phyloP scores from a whole-genome alignment of 208 protist genomes.

The Trypanosoma boissoni region DNA sequence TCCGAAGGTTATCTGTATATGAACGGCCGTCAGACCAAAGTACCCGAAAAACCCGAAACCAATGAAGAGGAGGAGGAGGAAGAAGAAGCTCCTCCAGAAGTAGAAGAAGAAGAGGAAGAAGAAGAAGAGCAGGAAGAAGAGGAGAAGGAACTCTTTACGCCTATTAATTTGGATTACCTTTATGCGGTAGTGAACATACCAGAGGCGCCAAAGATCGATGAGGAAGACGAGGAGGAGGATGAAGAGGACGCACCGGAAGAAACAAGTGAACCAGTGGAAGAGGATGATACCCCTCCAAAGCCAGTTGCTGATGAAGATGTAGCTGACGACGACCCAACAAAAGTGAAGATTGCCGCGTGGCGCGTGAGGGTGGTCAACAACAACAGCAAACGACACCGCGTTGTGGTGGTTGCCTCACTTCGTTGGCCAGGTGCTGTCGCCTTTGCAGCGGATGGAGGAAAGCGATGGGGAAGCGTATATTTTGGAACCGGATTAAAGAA shows the following conservation, averaged over 20 bases:
- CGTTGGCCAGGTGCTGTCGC: constrained; percentile 88
- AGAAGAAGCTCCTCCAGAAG: constrained; percentile 49
- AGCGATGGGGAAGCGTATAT: constrained; percentile 82
- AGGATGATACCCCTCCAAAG: constrained; percentile 74
- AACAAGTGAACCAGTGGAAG: constrained; percentile 32
- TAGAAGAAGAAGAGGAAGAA: constrained; percentile 55
- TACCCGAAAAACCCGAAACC: constrained; percentile 76
- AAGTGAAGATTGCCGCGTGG: constrained; percentile 85
- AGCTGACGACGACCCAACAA: constrained; percentile 79
- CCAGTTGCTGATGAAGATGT: constrained; percentile 77
- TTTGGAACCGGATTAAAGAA: constrained; percentile 90
- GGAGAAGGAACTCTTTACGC: constrained; percentile 83
- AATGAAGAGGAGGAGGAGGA: constrained; percentile 64
- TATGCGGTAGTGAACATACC: constrained; percentile 86
- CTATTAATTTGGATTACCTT: constrained; percentile 73
- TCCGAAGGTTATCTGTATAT: constrained; percentile 72
- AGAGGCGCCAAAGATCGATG: constrained; percentile 74
- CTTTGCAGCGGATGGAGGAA: constrained; percentile 73
- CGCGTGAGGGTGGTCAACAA: constrained; percentile 74
- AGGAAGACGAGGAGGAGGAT: constrained; percentile 75
- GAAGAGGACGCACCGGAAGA: constrained; percentile 38
- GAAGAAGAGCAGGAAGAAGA: constrained; percentile 78
- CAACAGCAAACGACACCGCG: constrained; percentile 76
- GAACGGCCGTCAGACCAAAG: constrained; percentile 88
- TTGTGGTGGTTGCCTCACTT: constrained; percentile 83